These are phyloP conservation scores for Zymoseptoria pseudotritici DNA, from an alignment of 2,329 filamentous ascomycete genomes.

Conservation along the genomic window DNA sequence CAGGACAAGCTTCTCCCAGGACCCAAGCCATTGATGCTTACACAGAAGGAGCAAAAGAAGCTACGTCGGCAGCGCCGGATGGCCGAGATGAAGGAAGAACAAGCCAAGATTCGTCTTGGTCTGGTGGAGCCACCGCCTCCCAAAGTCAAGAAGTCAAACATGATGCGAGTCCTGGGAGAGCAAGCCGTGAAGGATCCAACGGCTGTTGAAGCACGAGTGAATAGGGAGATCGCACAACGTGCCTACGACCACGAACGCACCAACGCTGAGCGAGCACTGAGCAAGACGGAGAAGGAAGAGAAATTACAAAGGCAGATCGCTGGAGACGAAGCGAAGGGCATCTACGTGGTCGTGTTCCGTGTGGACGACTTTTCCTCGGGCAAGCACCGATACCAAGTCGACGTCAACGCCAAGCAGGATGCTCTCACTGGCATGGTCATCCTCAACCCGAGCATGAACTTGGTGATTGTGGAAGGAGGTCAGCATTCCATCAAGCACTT, in stretches of 20 bases:
- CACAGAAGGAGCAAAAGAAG: conserved; percentile 83
- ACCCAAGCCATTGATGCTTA: conserved; percentile 87
- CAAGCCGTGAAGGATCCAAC: conserved; percentile 93
- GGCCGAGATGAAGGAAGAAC: conserved; percentile 89
- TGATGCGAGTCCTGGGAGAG: conserved; percentile 94
- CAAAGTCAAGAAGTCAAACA: conserved; percentile 93
- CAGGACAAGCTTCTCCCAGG: conserved; percentile 75
- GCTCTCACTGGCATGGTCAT: conserved; percentile 84
- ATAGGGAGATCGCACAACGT: conserved; percentile 83
- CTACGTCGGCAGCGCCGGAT: conserved; percentile 81
- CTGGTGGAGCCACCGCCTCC: conserved; percentile 83
- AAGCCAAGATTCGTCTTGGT: conserved; percentile 89
- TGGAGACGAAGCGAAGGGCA: conserved; percentile 78
- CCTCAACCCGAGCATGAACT: conserved; percentile 78
- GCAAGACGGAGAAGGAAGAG: conserved; percentile 76
- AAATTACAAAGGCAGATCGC: conserved; percentile 79
- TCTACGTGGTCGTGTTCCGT: conserved; percentile 81
- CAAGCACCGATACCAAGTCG: conserved; percentile 84
- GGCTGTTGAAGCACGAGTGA: conserved; percentile 89
- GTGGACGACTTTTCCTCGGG: conserved; percentile 85
- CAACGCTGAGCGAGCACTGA: conserved; percentile 82
- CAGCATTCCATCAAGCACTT: conserved; percentile 74
- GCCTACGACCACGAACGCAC: conserved; percentile 66
- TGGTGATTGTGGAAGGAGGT: conserved; percentile 89
- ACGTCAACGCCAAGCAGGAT: conserved; percentile 84